A percentile compares a stretch with the other conserved stretches of the same genome.
These are phyloP conservation scores for Penicillium robsamsonii DNA, from an alignment of 495 filamentous ascomycete genomes.

Conservation along the genomic window DNA sequence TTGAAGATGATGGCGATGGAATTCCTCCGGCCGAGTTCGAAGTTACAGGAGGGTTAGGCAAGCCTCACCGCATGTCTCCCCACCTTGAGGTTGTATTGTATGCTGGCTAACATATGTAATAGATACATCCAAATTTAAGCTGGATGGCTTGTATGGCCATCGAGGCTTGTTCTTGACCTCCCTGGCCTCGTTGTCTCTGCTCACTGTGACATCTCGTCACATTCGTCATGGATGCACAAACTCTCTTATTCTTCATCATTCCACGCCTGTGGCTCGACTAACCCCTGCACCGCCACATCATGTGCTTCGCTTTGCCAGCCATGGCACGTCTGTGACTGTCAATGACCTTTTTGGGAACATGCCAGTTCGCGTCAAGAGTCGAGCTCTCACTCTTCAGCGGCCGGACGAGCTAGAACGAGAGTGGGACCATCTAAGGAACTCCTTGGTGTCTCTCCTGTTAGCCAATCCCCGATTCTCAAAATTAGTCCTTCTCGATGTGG, in stretches of 20 bases:
- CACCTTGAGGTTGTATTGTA: not conserved
- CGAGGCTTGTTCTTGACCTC: constrained; percentile 77
- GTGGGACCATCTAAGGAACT: constrained; percentile 64
- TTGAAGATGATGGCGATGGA: constrained; percentile 87
- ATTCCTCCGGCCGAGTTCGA: constrained; percentile 71
- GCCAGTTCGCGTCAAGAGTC: constrained; percentile 91
- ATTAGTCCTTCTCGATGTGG: constrained; percentile 34
- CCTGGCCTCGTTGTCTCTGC: constrained; percentile 69
- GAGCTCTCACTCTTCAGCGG: constrained; percentile 48
- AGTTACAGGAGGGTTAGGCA: constrained; percentile 69
- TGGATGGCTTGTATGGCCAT: constrained; percentile 57
- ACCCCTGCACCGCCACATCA: constrained; percentile 63
- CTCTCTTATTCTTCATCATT: constrained; percentile 67
- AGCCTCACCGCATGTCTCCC: constrained; percentile 61
- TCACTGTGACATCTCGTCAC: constrained; percentile 79
- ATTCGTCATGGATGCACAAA: constrained; percentile 60
- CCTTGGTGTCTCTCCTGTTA: constrained; percentile 62
- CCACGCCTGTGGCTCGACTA: constrained; percentile 64
- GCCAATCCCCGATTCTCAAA: constrained; percentile 46
- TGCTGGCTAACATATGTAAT: constrained; percentile 22
- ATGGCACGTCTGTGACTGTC: constrained; percentile 79
- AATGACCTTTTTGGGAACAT: constrained; percentile 91
- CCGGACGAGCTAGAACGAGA: constrained; percentile 60
- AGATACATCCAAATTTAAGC: constrained; percentile 77
- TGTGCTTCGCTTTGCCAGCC: constrained; percentile 50